Conservation (phyloP, 495 filamentous ascomycete genomes). For the Xylaria cubensis region DNA sequence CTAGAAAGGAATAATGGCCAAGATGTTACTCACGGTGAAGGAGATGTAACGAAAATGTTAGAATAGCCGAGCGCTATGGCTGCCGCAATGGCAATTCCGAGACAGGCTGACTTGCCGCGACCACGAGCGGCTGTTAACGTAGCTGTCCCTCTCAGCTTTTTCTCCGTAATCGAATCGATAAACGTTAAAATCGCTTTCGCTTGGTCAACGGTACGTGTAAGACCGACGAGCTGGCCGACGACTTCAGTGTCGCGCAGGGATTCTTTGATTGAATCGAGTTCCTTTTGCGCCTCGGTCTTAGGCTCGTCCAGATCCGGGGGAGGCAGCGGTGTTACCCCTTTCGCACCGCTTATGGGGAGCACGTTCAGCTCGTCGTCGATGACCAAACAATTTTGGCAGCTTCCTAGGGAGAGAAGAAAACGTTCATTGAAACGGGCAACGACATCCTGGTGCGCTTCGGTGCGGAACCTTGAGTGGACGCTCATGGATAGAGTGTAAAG, state of each 20-base stretch:
- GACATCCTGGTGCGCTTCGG: slow-evolving; percentile 95
- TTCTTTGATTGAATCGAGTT: slow-evolving; percentile 87
- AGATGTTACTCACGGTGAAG: slow-evolving; percentile 64
- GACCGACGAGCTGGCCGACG: slow-evolving; percentile 78
- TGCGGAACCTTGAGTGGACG: slow-evolving; percentile 94
- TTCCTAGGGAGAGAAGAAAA: slow-evolving; percentile 92
- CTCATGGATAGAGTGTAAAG: slow-evolving; percentile 98
- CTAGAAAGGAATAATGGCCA: too few species aligned
- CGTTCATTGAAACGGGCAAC: slow-evolving; percentile 97
- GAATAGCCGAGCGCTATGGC: slow-evolving; percentile 96
- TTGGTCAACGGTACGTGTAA: slow-evolving; percentile 92
- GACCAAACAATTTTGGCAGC: slow-evolving; percentile 92
- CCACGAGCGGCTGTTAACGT: slow-evolving; percentile 93
- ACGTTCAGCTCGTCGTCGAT: slow-evolving; percentile 99
- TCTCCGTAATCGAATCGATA: slow-evolving; percentile 94
- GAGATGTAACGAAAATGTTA: slow-evolving; percentile 99
- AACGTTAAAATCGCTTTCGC: slow-evolving; percentile 95
- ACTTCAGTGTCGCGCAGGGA: slow-evolving; percentile 83
- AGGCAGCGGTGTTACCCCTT: slow-evolving; percentile 83
- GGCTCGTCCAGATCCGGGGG: slow-evolving; percentile 72
- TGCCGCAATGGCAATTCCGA: slow-evolving; percentile 92
- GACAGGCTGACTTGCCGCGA: slow-evolving; percentile 88
- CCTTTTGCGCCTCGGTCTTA: slow-evolving; percentile 69
- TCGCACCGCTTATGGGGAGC: slow-evolving; percentile 94
- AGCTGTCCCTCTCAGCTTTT: slow-evolving; percentile 92